These are phyloP conservation scores for Fomitopsis schrenkii DNA, from an alignment of 1,284 basidiomycete species.

Conservation along the genomic window DNA sequence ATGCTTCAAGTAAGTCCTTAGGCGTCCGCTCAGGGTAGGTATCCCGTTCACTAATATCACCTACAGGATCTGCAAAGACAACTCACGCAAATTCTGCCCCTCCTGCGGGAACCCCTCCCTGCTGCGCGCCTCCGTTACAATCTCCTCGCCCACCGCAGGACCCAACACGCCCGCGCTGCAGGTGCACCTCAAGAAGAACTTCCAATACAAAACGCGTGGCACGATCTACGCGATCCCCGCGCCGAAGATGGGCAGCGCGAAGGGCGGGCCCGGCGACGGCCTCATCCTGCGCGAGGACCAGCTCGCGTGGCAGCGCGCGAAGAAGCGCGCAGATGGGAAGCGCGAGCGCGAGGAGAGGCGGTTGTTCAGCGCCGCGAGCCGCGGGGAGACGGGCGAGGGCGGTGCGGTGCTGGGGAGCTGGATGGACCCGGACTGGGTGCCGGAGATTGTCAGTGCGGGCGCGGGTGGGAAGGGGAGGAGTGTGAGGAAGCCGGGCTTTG, in stretches of 20 bases:
- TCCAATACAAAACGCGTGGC: constrained; percentile 90
- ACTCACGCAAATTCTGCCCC: constrained; percentile 94
- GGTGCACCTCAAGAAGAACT: constrained; percentile 92
- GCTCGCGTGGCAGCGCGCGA: constrained; percentile 78
- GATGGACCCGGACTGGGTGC: constrained; percentile 97
- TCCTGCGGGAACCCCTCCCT: constrained; percentile 95
- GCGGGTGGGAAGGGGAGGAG: constrained; percentile 72
- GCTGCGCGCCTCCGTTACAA: constrained; percentile 87
- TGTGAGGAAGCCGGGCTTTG: constrained; percentile 43
- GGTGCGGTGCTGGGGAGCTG: constrained; percentile 66
- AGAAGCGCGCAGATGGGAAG: constrained; percentile 69
- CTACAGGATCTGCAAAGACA: constrained; percentile 90
- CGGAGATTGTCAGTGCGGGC: constrained; percentile 77
- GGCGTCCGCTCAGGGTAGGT: neutral
- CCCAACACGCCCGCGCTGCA: constrained; percentile 62
- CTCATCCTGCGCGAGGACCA: constrained; percentile 91
- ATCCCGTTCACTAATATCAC: neutral
- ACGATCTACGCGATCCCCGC: constrained; percentile 92
- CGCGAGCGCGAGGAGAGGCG: constrained; percentile 76
- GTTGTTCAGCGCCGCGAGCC: constrained; percentile 62
- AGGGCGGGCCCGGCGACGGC: constrained; percentile 75
- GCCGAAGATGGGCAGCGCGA: constrained; percentile 87
- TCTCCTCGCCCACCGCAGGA: constrained; percentile 61
- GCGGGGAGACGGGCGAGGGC: constrained; percentile 44
- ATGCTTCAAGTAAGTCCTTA: constrained; percentile 94